Evolutionary conservation across 2,329 filamentous ascomycete species (phyloP).

Genomic region (Diaporthe humulicola): DNA sequence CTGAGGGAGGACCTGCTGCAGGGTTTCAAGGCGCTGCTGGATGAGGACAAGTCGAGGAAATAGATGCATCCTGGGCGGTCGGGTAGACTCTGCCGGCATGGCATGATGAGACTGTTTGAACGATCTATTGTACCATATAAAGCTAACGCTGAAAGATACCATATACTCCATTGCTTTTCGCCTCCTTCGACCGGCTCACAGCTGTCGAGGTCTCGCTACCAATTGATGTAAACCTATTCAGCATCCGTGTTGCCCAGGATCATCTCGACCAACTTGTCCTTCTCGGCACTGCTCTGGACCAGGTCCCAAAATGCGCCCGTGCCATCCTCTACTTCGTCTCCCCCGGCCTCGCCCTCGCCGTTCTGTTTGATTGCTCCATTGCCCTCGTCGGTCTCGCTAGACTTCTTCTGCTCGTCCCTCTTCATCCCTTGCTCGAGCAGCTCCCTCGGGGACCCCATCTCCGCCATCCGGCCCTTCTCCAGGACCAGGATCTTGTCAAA

Average conservation of each 20-base stretch:
- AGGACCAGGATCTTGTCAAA: constrained; percentile 65
- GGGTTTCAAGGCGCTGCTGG: constrained; percentile 71
- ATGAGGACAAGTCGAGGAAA: constrained; percentile 43
- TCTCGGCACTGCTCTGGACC: constrained; percentile 48
- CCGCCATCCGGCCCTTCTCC: constrained; percentile 60
- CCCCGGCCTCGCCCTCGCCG: constrained; percentile 8
- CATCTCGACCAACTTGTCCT: constrained; percentile 47
- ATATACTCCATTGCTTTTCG: neutral
- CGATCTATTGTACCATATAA: neutral
- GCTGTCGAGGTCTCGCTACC: neutral
- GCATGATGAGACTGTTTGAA: neutral
- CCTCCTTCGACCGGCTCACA: neutral
- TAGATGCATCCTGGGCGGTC: neutral
- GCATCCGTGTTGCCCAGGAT: constrained; percentile 43
- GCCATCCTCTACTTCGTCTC: constrained; percentile 40
- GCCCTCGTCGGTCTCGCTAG: neutral
- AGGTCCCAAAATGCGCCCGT: constrained; percentile 48
- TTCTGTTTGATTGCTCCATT: constrained; percentile 33
- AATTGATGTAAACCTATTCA: neutral
- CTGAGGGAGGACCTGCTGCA: constrained; percentile 79
- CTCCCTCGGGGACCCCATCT: constrained; percentile 54
- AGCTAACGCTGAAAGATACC: neutral
- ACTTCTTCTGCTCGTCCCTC: constrained; percentile 37
- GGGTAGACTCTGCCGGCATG: neutral
- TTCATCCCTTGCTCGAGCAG: constrained; percentile 56